Evolutionary conservation across 2,329 filamentous ascomycete genomes (phyloP).

Genomic region (Colletotrichum simmondsii): DNA sequence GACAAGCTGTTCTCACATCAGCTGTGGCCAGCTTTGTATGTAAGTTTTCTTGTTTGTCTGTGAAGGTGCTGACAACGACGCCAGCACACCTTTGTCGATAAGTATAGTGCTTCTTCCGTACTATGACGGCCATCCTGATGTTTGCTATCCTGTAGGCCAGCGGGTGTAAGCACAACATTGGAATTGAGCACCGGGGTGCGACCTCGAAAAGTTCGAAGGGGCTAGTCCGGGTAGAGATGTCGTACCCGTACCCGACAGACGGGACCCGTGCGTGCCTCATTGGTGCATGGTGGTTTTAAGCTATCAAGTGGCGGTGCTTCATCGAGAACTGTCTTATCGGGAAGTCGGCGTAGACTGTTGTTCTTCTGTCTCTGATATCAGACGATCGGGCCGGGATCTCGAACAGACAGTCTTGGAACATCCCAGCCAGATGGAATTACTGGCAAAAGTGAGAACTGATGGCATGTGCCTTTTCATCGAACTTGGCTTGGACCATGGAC

Average conservation of each 20-base stretch:
- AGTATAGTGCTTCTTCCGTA: neutral
- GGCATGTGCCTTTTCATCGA: slow-evolving; percentile 2
- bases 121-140: neutral
- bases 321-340: neutral
- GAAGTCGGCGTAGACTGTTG: neutral
- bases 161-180: neutral
- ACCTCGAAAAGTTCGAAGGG: neutral
- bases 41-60: neutral
- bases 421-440: neutral
- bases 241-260: slow-evolving; percentile 28
- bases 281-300: neutral
- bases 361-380: slow-evolving; percentile 14
- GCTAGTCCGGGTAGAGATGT: slow-evolving; percentile 7
- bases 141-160: neutral
- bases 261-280: slow-evolving; percentile 20
- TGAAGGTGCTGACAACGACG: slow-evolving; percentile 4
- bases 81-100: neutral
- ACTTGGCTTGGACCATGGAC: neutral
- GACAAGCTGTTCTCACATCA: neutral
- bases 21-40: neutral
- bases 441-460: neutral
- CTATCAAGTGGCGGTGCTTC: neutral
- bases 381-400: slow-evolving; percentile 28
- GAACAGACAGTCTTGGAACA: slow-evolving; percentile 29
- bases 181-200: neutral